Base-by-base conservation (phyloP, 208 protist species). In the Acanthamoeba lenticulata region DNA sequence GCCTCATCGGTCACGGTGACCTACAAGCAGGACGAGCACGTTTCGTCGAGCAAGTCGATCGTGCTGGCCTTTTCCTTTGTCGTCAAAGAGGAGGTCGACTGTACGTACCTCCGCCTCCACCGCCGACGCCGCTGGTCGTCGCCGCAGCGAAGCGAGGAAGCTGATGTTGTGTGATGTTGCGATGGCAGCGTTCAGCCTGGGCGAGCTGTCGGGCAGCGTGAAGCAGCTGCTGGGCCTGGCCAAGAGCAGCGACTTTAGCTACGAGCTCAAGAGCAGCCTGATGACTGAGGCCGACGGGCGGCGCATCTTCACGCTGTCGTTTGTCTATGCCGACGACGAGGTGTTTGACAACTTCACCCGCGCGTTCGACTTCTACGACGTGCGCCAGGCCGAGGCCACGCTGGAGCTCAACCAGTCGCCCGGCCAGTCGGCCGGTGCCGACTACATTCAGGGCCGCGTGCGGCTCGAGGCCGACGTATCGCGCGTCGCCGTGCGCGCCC, bases 171-270 rank as follows among this genome's bases (percentile, higher is more conserved):
- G 62, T 24, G 62, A 72, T 34, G 62, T 29, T 72, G n/a, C 47
- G 9, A 60, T 40, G 29, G n/a, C 17, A 91, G 85, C 85, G 9
- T 91, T 91, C 60, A 91, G 85, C n/a, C 60, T 91, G 49, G 85
- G 85, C 5, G 85, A 91, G 85, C 60, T 91, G 52, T 91, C 85
- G 27, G 85, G 85, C 34, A 91, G 85, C 52, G 34, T 91, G 32
- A 91, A 91, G 60, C 85, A 91, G n/a, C 65, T 91, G 85, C 55
- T 91, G 38, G 44, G 85, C 40, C 85, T 91, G 4, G 85, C 85
- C 32, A 65, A 91, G 55, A 74, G 36, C 85, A 17, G 7, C 24
- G 36, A 62, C 60, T 91, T 91, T 38, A 19, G 27, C n/a, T 91
- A 52, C 38, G 85, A 91, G 40, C 52, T 91, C 11, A 91, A 91